Base-by-base conservation (phyloP, 2,329 filamentous ascomycete genomes). In the Monosporascus sp. region DNA sequence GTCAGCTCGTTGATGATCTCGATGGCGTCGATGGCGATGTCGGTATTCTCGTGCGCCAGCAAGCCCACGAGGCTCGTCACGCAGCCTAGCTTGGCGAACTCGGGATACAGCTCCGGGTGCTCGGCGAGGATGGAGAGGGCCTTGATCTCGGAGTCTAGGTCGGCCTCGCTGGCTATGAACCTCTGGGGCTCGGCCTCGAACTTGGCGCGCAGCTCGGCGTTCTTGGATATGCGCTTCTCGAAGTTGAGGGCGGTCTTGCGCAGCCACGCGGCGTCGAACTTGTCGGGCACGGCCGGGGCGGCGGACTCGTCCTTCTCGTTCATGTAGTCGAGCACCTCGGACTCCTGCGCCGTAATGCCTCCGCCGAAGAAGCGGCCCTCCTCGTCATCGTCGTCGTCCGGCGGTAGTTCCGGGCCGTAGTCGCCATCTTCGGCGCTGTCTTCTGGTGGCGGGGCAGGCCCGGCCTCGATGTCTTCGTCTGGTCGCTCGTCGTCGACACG, bases 301-400 rank as follows among this genome's bases (percentile, higher is more conserved):
- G 64, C 67, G 49, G 72, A 69, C 25, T 68, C 69, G 20, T 70
- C 71, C 65, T 63, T 58, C 41, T 56, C 65, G 49, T 97, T 90
- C 57, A 99, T 83, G 66, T 88, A 97, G 71, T 97, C 89, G 65
- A 99, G 80, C 20, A 94, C 89, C 62, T 91, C 83, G 2, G 85
- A 86, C 60, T 95, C 90, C 60, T 90, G 81, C 54, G 86, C 80
- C 25, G 87, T 90, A 62, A 99, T 87, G 36, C 94, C 94, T 51
- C 91, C 89, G 44, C 93, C 94, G 63, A 97, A 99, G 76, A 99
- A 99, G 11, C 94, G 86, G 1, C 93, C 94, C 59, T 96, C 94
- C 50, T 96, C 90, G 62, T 96, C 92, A 60, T 93, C 89, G 52
- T 55, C 58, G 46, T 67, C 68, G 31, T 62, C 65, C 0, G 63